Conservation (phyloP, 2,329 filamentous ascomycete genomes). For the Aspergillus novoparasiticus region DNA sequence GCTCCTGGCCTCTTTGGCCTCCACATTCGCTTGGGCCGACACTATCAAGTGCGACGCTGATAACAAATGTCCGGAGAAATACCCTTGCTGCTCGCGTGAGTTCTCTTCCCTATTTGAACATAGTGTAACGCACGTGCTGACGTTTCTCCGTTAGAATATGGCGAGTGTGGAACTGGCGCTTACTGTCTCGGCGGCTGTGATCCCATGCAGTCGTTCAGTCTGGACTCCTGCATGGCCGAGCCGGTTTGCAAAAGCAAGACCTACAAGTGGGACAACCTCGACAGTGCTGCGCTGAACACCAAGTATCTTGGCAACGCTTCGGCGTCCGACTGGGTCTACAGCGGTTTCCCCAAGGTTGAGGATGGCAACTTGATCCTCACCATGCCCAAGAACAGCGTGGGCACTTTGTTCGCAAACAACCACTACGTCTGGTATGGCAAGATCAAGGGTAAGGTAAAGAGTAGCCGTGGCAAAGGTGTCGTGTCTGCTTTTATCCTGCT, state of each 20-base stretch:
- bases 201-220: slow-evolving; percentile 75
- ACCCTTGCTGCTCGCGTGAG: slow-evolving; percentile 82
- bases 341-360: slow-evolving; percentile 67
- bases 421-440: slow-evolving; percentile 97
- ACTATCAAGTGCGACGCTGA: slow-evolving; percentile 43
- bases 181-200: slow-evolving; percentile 97
- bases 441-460: slow-evolving; percentile 82
- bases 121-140: slow-evolving; percentile 9
- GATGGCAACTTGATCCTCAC: slow-evolving; percentile 77
- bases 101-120: slow-evolving; percentile 26
- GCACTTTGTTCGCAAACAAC: slow-evolving; percentile 82
- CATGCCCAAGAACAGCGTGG: slow-evolving; percentile 82
- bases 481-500: slow-evolving; percentile 97
- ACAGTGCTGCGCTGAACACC: slow-evolving; percentile 69
- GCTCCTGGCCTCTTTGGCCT: slow-evolving; percentile 37
- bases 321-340: slow-evolving; percentile 83
- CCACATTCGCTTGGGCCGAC: slow-evolving; percentile 33
- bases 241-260: slow-evolving; percentile 77
- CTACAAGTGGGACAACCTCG: slow-evolving; percentile 72
- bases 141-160: slow-evolving; percentile 68
- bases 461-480: slow-evolving; percentile 80
- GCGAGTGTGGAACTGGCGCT: slow-evolving; percentile 87
- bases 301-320: slow-evolving; percentile 84
- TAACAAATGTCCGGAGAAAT: slow-evolving; percentile 68
- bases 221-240: slow-evolving; percentile 82